Conservation (phyloP, 495 filamentous ascomycete species). For the Hypoxylon trugodes region DNA sequence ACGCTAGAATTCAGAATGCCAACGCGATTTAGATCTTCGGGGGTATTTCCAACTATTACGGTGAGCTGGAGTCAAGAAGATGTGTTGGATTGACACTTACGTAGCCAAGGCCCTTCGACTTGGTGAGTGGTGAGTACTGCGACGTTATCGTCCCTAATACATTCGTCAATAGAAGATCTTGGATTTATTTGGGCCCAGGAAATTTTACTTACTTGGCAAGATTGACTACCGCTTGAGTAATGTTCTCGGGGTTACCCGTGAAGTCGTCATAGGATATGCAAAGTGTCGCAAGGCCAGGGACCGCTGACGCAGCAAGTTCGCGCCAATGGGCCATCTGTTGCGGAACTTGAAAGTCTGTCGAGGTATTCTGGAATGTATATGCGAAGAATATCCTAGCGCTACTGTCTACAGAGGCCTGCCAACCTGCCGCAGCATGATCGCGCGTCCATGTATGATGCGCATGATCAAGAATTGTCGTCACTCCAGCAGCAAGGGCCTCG, state of each 20-base stretch:
- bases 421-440: slow-evolving; percentile 49
- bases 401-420: slow-evolving; percentile 48
- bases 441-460: slow-evolving; percentile 54
- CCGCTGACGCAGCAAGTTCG: slow-evolving; percentile 29
- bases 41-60: slow-evolving; percentile 37
- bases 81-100: slow-evolving; percentile 27
- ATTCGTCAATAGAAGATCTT: not conserved
- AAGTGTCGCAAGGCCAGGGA: slow-evolving; percentile 27
- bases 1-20: slow-evolving; percentile 42
- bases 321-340: slow-evolving; percentile 44
- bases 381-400: slow-evolving; percentile 50
- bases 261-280: slow-evolving; percentile 49
- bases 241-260: slow-evolving; percentile 17
- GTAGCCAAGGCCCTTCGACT: slow-evolving; percentile 45
- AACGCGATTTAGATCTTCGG: slow-evolving; percentile 38
- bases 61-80: not conserved
- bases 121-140: slow-evolving; percentile 50
- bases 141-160: slow-evolving; percentile 36
- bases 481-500: slow-evolving; percentile 50
- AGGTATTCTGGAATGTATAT: slow-evolving; percentile 39
- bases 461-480: slow-evolving; percentile 16
- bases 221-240: slow-evolving; percentile 35
- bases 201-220: slow-evolving; percentile 27
- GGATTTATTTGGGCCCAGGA: not conserved
- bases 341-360: slow-evolving; percentile 24